Base-by-base conservation (phyloP, 345 rosid species). In the Hibiscus syriacus region DNA sequence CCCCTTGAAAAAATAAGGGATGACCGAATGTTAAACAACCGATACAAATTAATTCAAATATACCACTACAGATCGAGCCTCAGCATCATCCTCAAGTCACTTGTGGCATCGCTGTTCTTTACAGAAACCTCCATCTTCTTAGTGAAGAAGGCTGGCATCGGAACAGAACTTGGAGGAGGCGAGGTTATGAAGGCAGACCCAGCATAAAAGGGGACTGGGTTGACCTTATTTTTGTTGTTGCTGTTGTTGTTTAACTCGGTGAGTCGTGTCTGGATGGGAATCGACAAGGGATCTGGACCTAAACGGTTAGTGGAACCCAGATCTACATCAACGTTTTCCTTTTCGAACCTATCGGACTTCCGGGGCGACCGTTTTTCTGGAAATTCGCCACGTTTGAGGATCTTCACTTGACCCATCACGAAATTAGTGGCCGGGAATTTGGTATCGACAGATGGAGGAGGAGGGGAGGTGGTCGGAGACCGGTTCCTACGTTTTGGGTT, bases 1-100 rank as follows among this genome's bases (percentile, higher is more conserved):
- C 93, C 96, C 92, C 77, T 85, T 85, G 97, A 90, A 90, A 90
- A 90, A 86, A 90, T n/a, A n/a, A n/a, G n/a, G n/a, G n/a, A n/a
- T n/a, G n/a, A n/a, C n/a, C n/a, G n/a, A n/a, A n/a, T n/a, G 55
- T 17, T 68, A 50, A 67, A 36, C 60, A 22, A 74, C 61, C 56
- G n/a, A 5, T 3, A 17, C 36, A 9, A 26, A 16, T 39, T 59
- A 8, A 22, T 12, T 10, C 26, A n/a, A 34, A 54, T 16, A 3
- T 7, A 2, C 7, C 3, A 46, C 50, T 67, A 53, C 70, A 80
- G 53, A 56, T 75, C 80, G 0, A 92, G 75, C 34, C 90, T 81
- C 59, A 92, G 46, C 4, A 92, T 76, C 81, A 82, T 79, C 67
- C 80, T 77, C 39, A n/a, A n/a, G n/a, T n/a, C n/a, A n/a, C n/a